Evolutionary conservation across 306 rosid species (phyloP).

Genomic region (Malus sylvestris): DNA sequence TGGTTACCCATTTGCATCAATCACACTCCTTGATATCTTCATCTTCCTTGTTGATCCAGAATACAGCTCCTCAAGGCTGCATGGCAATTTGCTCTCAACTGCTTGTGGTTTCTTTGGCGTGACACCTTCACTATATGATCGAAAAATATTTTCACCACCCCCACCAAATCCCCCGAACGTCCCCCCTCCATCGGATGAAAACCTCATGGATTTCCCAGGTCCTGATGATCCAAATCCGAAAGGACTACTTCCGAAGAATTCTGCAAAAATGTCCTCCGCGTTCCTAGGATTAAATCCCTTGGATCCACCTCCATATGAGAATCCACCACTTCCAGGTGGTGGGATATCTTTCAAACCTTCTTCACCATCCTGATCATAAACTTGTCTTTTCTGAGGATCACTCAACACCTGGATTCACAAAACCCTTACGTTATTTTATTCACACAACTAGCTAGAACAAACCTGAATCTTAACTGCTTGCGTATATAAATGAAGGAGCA

Average conservation of each 20-base stretch:
- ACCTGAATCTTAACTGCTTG: background rate
- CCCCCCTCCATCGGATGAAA: conserved; percentile 50
- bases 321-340: conserved; percentile 40
- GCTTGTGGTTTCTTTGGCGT: conserved; percentile 73
- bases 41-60: conserved; percentile 91
- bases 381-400: conserved; percentile 62
- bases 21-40: conserved; percentile 80
- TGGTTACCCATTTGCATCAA: conserved; percentile 54
- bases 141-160: conserved; percentile 46
- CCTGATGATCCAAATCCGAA: conserved; percentile 80
- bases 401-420: conserved; percentile 68
- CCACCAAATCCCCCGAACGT: conserved; percentile 56
- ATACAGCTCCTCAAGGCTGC: conserved; percentile 77
- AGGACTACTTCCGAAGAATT: conserved; percentile 92
- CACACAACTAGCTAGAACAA: background rate
- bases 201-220: conserved; percentile 67
- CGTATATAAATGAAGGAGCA: background rate
- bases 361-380: conserved; percentile 86
- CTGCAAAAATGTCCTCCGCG: conserved; percentile 96
- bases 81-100: conserved; percentile 77
- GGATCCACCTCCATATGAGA: conserved; percentile 29
- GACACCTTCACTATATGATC: conserved; percentile 39
- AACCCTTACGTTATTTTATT: background rate
- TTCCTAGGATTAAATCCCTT: conserved; percentile 75
- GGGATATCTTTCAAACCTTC: conserved; percentile 88